Evolutionary conservation across 257 asterid species (phyloP).

Genomic region (Solanum lycopersicoides): DNA sequence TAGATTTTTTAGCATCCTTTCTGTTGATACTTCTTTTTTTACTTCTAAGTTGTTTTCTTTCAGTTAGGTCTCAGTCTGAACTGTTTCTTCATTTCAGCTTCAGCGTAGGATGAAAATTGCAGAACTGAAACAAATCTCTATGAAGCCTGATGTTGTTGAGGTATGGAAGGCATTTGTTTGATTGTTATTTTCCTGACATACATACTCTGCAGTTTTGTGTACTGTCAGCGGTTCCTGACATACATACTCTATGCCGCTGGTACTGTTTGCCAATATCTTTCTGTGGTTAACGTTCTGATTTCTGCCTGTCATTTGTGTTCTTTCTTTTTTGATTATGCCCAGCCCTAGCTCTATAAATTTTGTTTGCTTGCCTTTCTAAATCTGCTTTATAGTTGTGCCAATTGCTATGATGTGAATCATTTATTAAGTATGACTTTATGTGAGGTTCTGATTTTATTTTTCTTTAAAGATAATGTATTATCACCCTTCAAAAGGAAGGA

Average conservation of each 20-base stretch:
- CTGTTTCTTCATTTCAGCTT: constrained; percentile 37
- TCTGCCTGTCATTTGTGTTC: background rate
- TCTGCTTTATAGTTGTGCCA: background rate
- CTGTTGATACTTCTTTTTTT: background rate
- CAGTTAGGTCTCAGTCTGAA: background rate
- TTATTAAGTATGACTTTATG: background rate
- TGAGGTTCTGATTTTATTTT: background rate
- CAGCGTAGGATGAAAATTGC: constrained; percentile 96
- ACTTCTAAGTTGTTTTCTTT: background rate
- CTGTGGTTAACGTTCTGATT: background rate
- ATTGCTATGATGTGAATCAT: background rate
- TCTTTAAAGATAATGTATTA: background rate
- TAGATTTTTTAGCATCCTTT: background rate
- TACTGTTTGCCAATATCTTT: too few species aligned
- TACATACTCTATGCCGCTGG: too few species aligned
- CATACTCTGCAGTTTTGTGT: background rate
- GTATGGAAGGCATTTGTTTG: constrained; percentile 16
- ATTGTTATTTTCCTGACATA: background rate
- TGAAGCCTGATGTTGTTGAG: constrained; percentile 97
- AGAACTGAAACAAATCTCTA: constrained; percentile 68
- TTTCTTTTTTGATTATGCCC: background rate
- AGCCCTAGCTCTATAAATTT: background rate
- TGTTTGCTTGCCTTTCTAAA: background rate
- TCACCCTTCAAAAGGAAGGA: background rate
- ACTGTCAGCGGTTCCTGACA: background rate